These are phyloP conservation scores for Discostella stelligera DNA, from an alignment of 352 stramenopile genomes.

Conservation along the genomic window DNA sequence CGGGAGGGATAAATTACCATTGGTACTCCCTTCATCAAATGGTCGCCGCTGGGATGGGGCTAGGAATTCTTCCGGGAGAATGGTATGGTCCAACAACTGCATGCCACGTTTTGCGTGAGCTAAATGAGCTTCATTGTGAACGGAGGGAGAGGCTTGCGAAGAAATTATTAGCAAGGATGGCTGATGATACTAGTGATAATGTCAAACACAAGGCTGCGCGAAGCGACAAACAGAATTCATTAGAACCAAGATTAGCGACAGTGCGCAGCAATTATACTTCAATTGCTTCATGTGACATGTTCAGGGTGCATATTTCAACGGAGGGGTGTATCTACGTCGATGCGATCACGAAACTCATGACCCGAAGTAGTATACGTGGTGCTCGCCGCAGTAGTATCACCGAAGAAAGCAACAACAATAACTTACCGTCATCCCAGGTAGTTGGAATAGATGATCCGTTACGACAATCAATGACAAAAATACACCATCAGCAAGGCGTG, in stretches of 20 bases:
- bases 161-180: not conserved
- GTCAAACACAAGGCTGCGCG: not conserved
- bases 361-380: constrained; percentile 18
- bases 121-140: constrained; percentile 64
- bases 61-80: constrained; percentile 74
- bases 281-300: constrained; percentile 22
- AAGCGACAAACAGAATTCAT: not conserved
- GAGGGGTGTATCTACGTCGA: constrained; percentile 80
- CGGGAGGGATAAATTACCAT: constrained; percentile 28
- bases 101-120: constrained; percentile 74
- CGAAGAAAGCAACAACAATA: constrained; percentile 19
- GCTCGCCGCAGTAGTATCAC: not conserved
- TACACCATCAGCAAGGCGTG: constrained; percentile 8
- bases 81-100: constrained; percentile 76
- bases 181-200: not conserved
- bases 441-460: constrained; percentile 42
- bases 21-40: constrained; percentile 82
- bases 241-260: not conserved
- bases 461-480: constrained; percentile 19
- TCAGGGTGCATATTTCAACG: constrained; percentile 58
- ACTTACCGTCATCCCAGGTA: constrained; percentile 25
- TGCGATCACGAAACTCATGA: constrained; percentile 68
- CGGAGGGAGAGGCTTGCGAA: constrained; percentile 22
- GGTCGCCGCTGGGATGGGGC: constrained; percentile 65
- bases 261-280: not conserved